phyloP scores from a whole-genome alignment of 345 rosid species.

The Dipteronia dyeriana region DNA sequence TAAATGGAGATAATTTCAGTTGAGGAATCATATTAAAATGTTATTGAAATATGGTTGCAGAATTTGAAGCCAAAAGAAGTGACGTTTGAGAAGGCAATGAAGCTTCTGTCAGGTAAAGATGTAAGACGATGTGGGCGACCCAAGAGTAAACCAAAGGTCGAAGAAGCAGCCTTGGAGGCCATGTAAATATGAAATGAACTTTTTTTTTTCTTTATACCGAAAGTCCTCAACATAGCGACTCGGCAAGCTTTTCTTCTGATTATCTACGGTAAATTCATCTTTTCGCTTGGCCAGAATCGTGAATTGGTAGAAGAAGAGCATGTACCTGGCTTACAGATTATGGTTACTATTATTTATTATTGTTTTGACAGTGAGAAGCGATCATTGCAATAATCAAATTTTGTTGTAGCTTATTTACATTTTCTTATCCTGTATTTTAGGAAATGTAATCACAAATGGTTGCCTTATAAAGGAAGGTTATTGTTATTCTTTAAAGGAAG shows the following conservation, averaged over 20 bases:
- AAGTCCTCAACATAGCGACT: background rate
- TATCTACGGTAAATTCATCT: background rate
- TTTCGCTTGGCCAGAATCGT: background rate
- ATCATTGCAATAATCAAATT: slow-evolving; percentile 1
- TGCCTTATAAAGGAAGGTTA: background rate
- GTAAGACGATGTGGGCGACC: slow-evolving; percentile 71
- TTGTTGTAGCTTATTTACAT: slow-evolving; percentile 12
- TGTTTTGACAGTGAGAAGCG: background rate
- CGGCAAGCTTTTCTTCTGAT: slow-evolving; percentile 9
- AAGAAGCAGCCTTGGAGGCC: slow-evolving; percentile 40
- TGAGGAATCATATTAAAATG: background rate
- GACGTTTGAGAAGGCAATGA: slow-evolving; percentile 73
- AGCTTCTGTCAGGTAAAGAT: slow-evolving; percentile 61
- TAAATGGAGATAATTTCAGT: background rate
- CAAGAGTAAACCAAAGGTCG: slow-evolving; percentile 48
- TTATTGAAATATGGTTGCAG: slow-evolving; percentile 43
- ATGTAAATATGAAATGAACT: background rate
- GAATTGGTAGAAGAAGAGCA: background rate
- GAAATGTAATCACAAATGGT: background rate
- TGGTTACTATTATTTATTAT: background rate
- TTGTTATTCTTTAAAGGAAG: background rate
- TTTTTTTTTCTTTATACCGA: background rate
- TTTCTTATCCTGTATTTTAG: background rate
- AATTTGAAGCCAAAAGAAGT: slow-evolving; percentile 55
- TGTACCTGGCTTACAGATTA: background rate